phyloP scores from a whole-genome alignment of 1,284 basidiomycete genomes.

The Marasmius tenuissimus region DNA sequence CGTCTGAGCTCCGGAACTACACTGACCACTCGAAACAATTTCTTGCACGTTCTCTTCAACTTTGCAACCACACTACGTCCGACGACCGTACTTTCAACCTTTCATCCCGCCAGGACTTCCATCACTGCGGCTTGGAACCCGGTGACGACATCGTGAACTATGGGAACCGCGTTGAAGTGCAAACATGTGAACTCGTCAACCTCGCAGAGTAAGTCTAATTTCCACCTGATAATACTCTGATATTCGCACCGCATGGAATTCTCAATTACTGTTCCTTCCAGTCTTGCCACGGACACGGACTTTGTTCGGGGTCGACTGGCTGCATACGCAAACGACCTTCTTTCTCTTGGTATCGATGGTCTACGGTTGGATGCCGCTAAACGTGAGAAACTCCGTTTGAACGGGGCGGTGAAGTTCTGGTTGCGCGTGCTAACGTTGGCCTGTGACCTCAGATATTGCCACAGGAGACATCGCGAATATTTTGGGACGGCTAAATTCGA shows the following conservation, averaged over 20 bases:
- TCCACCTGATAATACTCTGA: neutral
- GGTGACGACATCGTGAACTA: constrained; percentile 59
- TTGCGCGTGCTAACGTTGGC: neutral
- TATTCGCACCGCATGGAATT: neutral
- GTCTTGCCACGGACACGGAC: constrained; percentile 60
- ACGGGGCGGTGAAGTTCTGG: neutral
- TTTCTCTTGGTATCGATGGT: constrained; percentile 64
- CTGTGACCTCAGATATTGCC: constrained; percentile 45
- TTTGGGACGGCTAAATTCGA: constrained; percentile 36
- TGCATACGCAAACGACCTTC: constrained; percentile 57
- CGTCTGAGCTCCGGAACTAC: neutral
- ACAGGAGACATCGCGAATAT: constrained; percentile 56
- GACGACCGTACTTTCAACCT: neutral
- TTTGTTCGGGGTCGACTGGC: constrained; percentile 56
- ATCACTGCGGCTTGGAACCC: constrained; percentile 58
- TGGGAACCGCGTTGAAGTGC: constrained; percentile 50
- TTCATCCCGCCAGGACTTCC: constrained; percentile 47
- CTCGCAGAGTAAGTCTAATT: constrained; percentile 52
- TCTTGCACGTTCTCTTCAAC: neutral
- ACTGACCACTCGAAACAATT: neutral
- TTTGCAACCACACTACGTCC: neutral
- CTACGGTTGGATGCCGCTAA: constrained; percentile 69
- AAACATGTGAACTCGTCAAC: constrained; percentile 57
- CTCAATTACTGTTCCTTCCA: constrained; percentile 20
- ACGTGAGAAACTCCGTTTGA: constrained; percentile 36